Evolutionary conservation across 345 rosid species (phyloP).

Genomic region (Salix udensis): DNA sequence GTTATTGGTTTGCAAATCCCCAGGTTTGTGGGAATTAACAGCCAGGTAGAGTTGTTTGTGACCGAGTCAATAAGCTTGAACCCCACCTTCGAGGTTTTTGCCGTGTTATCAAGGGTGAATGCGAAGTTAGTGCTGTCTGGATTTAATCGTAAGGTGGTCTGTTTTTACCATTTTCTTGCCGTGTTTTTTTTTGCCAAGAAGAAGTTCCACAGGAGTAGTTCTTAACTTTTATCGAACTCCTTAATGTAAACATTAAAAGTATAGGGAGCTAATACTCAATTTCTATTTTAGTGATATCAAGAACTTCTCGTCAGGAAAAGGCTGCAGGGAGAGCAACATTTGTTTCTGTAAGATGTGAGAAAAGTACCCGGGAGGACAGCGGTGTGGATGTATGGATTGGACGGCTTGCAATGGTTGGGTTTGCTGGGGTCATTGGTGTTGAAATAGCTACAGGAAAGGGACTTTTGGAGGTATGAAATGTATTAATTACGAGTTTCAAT

Average conservation of each 20-base stretch:
- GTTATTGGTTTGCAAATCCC: not conserved
- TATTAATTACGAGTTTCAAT: not conserved
- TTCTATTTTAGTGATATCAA: conserved; percentile 36
- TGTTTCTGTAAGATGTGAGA: conserved; percentile 64
- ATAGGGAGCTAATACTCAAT: conserved; percentile 1
- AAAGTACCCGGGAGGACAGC: conserved; percentile 46
- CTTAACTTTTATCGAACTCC: not conserved
- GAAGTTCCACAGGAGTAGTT: not conserved
- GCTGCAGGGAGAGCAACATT: conserved; percentile 37
- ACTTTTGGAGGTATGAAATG: conserved; percentile 63
- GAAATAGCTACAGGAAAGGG: conserved; percentile 86
- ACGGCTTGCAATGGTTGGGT: conserved; percentile 83
- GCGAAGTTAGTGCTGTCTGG: not conserved
- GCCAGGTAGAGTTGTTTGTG: not conserved
- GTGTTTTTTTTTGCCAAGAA: not conserved
- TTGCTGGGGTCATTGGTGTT: conserved; percentile 68
- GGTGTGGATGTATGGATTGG: conserved; percentile 88
- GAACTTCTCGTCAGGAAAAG: conserved; percentile 28
- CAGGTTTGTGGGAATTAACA: not conserved
- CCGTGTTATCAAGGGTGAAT: not conserved
- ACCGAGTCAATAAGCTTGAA: not conserved
- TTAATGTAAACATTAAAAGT: not conserved
- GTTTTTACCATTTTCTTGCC: not conserved
- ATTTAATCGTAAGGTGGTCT: not conserved
- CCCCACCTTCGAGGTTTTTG: not conserved